These are phyloP conservation scores for Populus hybrid DNA, from an alignment of 441 rosid genomes.

Conservation along the genomic window DNA sequence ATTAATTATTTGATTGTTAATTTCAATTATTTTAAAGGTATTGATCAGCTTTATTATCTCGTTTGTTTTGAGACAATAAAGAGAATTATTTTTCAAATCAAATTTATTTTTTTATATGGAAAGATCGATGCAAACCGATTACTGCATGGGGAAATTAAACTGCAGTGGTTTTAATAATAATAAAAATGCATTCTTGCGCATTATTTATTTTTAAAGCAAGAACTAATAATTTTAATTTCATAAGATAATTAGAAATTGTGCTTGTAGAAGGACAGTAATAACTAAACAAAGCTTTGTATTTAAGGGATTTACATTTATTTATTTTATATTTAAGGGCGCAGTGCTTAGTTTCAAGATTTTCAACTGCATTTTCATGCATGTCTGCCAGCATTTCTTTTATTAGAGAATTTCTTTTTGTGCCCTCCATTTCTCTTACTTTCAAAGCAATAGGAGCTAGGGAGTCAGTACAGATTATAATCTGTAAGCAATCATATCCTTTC, in stretches of 20 bases:
- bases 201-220: too few species aligned
- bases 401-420: too few species aligned
- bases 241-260: too few species aligned
- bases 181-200: neutral
- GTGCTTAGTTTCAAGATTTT: too few species aligned
- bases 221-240: neutral
- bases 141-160: neutral
- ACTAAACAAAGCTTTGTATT: too few species aligned
- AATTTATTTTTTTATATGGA: neutral
- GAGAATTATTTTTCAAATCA: neutral
- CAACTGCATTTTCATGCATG: neutral
- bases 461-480: too few species aligned
- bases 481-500: too few species aligned
- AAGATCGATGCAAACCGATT: neutral
- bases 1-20: slow-evolving; percentile 15
- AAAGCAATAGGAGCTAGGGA: too few species aligned
- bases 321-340: neutral
- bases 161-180: neutral
- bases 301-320: too few species aligned
- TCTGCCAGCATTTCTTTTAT: too few species aligned
- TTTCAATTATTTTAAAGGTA: neutral
- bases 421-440: too few species aligned
- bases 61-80: neutral
- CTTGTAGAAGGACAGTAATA: too few species aligned
- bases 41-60: slow-evolving; percentile 10